Base-by-base conservation (phyloP, 768 basidiomycete genomes). In the Mrakia frigida region DNA sequence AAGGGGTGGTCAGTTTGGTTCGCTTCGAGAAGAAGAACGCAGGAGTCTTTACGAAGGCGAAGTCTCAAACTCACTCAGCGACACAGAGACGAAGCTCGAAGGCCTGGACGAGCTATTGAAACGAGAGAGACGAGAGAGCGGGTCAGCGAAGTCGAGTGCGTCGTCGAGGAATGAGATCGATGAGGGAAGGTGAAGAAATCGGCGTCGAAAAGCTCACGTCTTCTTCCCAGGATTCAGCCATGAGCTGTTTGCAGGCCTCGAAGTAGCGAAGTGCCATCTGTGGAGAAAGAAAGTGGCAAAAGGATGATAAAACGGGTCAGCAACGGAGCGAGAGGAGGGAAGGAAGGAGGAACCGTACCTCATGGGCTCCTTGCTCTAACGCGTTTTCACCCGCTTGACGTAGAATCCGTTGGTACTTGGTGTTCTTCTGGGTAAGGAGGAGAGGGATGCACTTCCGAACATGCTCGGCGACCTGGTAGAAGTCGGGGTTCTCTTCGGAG, bases 321-420 rank as follows among this genome's bases (percentile, higher is more conserved):
- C 35, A 37, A 6, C 41, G 35, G 39, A 31, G 46, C 10, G 14
- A 50, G 46, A 21, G 6, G 2, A 50, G 0, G n/a, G 16, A 50
- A 50, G 18, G 46, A 14, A 50, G 46, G 46, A 33, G 43, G 43
- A 23, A 35, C 31, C 73, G 31, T 81, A 90, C 90, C 85, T 92
- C 91, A 80, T 91, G 90, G 50, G 91, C 91, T 33, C 91, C 91
- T 71, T 90, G 86, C 11, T 87, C 86, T 85, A 89, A 88, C 7
- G 91, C 89, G 52, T 89, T 88, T 79, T 90, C 89, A 2, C 89
- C 90, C 31, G 90, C 90, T 71, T 90, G 87, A 28, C 90, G 87
- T 13, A 91, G 84, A 35, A 60, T 74, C 5, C 73, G n/a, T 9
- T 74, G 71, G 71, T 53, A 68, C 37, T 68, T 41, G 6, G 35